Evolutionary conservation across 2,329 filamentous ascomycete genomes (phyloP).

Genomic region (Amauroascus niger): DNA sequence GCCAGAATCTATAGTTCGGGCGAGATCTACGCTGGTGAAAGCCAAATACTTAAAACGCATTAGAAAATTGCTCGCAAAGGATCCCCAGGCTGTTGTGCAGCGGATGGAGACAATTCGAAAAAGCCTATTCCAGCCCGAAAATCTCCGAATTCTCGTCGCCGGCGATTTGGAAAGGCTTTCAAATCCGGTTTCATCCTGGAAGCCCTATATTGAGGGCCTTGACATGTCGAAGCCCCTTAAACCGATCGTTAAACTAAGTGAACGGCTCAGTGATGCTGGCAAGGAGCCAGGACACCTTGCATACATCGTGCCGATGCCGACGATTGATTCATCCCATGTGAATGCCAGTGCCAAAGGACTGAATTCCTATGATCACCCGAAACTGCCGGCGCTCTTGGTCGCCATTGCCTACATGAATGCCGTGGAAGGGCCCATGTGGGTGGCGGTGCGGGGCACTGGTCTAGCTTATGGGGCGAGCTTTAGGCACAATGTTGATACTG

Average conservation of each 20-base stretch:
- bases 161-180: slow-evolving; percentile 66
- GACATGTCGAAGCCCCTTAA: slow-evolving; percentile 48
- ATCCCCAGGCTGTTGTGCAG: slow-evolving; percentile 63
- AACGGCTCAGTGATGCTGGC: slow-evolving; percentile 66
- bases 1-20: slow-evolving; percentile 64
- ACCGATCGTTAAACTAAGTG: slow-evolving; percentile 59
- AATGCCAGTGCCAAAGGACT: slow-evolving; percentile 66
- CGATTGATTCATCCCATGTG: slow-evolving; percentile 84
- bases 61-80: slow-evolving; percentile 66
- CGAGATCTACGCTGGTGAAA: slow-evolving; percentile 74
- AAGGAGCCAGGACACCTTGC: slow-evolving; percentile 62
- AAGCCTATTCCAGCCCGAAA: slow-evolving; percentile 70
- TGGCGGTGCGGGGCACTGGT: slow-evolving; percentile 81
- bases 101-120: slow-evolving; percentile 69
- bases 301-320: slow-evolving; percentile 79
- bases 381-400: slow-evolving; percentile 74
- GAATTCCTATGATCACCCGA: slow-evolving; percentile 63
- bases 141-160: slow-evolving; percentile 75
- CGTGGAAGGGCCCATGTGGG: slow-evolving; percentile 90
- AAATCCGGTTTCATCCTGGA: slow-evolving; percentile 71
- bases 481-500: slow-evolving; percentile 64
- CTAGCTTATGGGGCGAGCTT: slow-evolving; percentile 86
- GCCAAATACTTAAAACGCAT: slow-evolving; percentile 78
- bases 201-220: slow-evolving; percentile 48
- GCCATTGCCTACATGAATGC: slow-evolving; percentile 85